phyloP scores from a whole-genome alignment of 2,329 filamentous ascomycete genomes.

The Neonectria neomacrospora region DNA sequence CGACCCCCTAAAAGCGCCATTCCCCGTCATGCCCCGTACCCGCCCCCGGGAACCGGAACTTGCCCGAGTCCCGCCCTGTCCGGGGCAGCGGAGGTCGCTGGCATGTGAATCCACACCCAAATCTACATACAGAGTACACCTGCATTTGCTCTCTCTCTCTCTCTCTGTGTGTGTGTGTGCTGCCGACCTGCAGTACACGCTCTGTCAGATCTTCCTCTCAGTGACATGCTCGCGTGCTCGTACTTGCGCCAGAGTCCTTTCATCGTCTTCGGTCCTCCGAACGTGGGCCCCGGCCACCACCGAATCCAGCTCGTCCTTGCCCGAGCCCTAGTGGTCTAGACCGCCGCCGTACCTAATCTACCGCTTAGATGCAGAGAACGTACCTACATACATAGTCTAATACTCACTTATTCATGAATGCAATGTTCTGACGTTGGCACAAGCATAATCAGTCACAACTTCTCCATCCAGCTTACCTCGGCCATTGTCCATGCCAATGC shows the following conservation, averaged over 20 bases:
- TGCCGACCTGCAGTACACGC: no score
- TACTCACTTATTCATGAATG: background rate
- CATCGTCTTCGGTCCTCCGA: conserved; percentile 6
- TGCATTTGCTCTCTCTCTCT: background rate
- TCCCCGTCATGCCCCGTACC: conserved; percentile 23
- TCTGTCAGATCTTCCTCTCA: background rate
- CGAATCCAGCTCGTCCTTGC: background rate
- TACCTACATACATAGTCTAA: no score
- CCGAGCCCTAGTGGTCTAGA: background rate
- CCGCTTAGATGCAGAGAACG: background rate
- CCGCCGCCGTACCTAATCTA: background rate
- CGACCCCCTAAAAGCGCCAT: conserved; percentile 16
- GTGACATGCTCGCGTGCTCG: background rate
- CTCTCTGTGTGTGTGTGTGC: background rate
- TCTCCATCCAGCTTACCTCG: conserved; percentile 31
- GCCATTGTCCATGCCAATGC: conserved; percentile 27
- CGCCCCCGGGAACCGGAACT: conserved; percentile 40
- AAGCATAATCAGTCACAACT: background rate
- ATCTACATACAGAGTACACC: no score
- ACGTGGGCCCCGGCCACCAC: background rate
- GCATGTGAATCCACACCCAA: conserved; percentile 45
- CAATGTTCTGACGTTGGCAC: conserved; percentile 2
- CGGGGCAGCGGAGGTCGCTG: conserved; percentile 47
- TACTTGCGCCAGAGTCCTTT: background rate
- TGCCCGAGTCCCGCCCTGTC: conserved; percentile 41